These are phyloP conservation scores for Phytophthora idaei DNA, from an alignment of 352 stramenopile genomes.

Conservation along the genomic window DNA sequence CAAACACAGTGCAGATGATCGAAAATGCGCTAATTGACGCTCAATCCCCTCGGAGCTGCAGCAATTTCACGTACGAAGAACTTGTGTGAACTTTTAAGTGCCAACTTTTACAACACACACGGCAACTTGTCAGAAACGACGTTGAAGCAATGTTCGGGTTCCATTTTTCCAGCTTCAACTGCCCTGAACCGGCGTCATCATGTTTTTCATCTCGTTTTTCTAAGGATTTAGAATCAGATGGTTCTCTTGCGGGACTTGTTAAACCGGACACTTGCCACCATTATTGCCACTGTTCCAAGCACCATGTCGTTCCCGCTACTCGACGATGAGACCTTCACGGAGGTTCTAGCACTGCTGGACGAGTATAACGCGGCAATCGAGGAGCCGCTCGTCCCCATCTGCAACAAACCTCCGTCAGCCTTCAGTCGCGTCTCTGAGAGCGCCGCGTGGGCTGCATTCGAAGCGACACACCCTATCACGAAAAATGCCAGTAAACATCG, in stretches of 20 bases:
- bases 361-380: slow-evolving; percentile 21
- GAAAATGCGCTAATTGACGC: slow-evolving; percentile 51
- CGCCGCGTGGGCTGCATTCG: slow-evolving; percentile 21
- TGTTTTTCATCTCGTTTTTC: neutral
- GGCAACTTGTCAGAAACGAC: neutral
- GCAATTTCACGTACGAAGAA: slow-evolving; percentile 7
- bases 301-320: slow-evolving; percentile 33
- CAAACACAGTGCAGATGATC: slow-evolving; percentile 53
- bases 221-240: slow-evolving; percentile 9
- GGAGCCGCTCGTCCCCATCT: neutral
- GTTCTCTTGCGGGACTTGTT: slow-evolving; percentile 3
- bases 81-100: neutral
- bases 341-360: slow-evolving; percentile 38
- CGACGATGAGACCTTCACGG: slow-evolving; percentile 36
- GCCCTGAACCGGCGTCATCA: slow-evolving; percentile 1
- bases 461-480: slow-evolving; percentile 21
- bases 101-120: no score
- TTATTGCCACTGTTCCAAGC: slow-evolving; percentile 3
- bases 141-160: slow-evolving; percentile 3
- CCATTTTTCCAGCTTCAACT: slow-evolving; percentile 19
- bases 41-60: slow-evolving; percentile 5
- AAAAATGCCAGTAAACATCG: slow-evolving; percentile 32
- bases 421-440: slow-evolving; percentile 7
- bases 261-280: slow-evolving; percentile 11
- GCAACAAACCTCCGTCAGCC: neutral